Evolutionary conservation across 2,329 filamentous ascomycete species (phyloP).

Genomic region (Hypoxylon sp.): DNA sequence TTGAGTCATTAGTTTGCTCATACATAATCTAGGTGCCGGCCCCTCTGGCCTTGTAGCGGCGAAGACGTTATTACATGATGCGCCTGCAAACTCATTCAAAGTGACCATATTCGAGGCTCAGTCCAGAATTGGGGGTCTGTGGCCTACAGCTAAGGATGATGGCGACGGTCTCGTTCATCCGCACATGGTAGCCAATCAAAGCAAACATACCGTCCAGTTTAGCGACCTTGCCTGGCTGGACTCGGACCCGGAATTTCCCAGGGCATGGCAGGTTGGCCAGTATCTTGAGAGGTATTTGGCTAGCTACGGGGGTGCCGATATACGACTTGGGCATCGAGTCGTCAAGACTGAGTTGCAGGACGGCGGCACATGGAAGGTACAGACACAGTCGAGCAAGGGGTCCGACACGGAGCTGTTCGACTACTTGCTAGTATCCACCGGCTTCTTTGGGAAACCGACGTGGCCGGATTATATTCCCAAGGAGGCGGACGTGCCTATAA

Average conservation of each 20-base stretch:
- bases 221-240: slow-evolving; percentile 78
- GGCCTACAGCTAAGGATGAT: slow-evolving; percentile 69
- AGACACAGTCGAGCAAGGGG: slow-evolving; percentile 51
- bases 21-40: slow-evolving; percentile 66
- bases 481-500: slow-evolving; percentile 59
- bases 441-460: slow-evolving; percentile 76
- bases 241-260: slow-evolving; percentile 73
- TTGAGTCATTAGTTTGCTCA: slow-evolving; percentile 14
- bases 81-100: slow-evolving; percentile 65
- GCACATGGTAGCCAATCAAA: slow-evolving; percentile 79
- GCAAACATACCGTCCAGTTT: slow-evolving; percentile 78
- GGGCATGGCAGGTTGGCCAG: slow-evolving; percentile 79
- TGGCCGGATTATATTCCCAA: slow-evolving; percentile 60
- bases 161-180: slow-evolving; percentile 68
- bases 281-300: slow-evolving; percentile 76
- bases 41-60: slow-evolving; percentile 76
- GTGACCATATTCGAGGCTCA: slow-evolving; percentile 79
- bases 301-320: slow-evolving; percentile 62
- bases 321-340: slow-evolving; percentile 64
- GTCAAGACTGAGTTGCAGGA: slow-evolving; percentile 53
- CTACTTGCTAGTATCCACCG: slow-evolving; percentile 77
- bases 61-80: slow-evolving; percentile 76
- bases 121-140: slow-evolving; percentile 78
- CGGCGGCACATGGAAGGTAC: slow-evolving; percentile 57
- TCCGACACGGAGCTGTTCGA: slow-evolving; percentile 70